These are phyloP conservation scores for Cladosporium cucumerinum DNA, from an alignment of 2,329 filamentous ascomycete genomes.

Conservation along the genomic window DNA sequence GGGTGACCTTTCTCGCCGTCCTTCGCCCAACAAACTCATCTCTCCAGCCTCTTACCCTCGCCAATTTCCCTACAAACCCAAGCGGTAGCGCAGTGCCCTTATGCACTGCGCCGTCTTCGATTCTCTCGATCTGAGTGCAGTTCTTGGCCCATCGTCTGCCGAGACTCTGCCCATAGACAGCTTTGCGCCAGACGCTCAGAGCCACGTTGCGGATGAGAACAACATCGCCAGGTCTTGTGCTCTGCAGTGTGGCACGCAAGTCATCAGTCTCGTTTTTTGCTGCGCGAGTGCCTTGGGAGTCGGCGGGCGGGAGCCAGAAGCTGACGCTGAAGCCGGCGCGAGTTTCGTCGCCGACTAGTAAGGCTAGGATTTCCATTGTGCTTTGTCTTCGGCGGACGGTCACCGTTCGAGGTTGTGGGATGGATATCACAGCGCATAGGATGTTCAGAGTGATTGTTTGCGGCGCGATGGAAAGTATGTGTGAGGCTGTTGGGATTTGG, in stretches of 20 bases:
- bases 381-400: conserved; percentile 58
- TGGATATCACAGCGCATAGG: conserved; percentile 73
- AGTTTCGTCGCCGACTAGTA: conserved; percentile 83
- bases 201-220: conserved; percentile 77
- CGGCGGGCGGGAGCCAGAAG: conserved; percentile 66
- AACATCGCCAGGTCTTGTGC: conserved; percentile 68
- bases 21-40: conserved; percentile 60
- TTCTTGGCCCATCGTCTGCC: conserved; percentile 68
- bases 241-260: conserved; percentile 42
- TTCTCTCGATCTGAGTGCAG: conserved; percentile 42
- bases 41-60: conserved; percentile 71
- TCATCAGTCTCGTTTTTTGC: conserved; percentile 24
- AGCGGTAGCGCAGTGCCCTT: conserved; percentile 55
- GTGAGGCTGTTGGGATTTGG: conserved; percentile 64
- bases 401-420: conserved; percentile 65
- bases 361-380: conserved; percentile 65
- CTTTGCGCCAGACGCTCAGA: conserved; percentile 68
- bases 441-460: conserved; percentile 80
- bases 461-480: conserved; percentile 66
- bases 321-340: conserved; percentile 75
- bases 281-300: conserved; percentile 26
- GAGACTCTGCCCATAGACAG: conserved; percentile 81
- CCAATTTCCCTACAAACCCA: conserved; percentile 58
- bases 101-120: conserved; percentile 15
- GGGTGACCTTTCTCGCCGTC: not conserved